Evolutionary conservation across 2,329 filamentous ascomycete genomes (phyloP).

Genomic region (Ophiostoma sp.): DNA sequence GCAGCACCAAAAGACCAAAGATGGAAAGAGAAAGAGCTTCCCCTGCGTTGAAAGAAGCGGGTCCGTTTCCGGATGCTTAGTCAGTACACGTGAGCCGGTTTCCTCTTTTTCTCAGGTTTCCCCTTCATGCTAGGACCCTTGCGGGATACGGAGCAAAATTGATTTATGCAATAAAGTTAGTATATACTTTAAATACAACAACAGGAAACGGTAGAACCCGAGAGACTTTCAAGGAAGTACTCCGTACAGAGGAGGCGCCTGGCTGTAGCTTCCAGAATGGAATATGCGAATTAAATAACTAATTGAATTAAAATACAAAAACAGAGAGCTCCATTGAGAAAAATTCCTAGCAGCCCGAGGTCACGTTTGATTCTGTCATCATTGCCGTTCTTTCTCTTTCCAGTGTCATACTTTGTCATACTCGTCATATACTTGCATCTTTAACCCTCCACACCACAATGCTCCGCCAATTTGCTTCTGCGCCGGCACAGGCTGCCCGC

Average conservation of each 20-base stretch:
- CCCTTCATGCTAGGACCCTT: not conserved
- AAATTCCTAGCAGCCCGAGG: constrained; percentile 1
- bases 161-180: not conserved
- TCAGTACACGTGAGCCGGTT: not conserved
- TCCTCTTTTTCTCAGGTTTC: not conserved
- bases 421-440: not conserved
- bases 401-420: not conserved
- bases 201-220: constrained; percentile 10
- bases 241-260: not conserved
- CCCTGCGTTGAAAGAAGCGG: constrained; percentile 8
- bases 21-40: constrained; percentile 4
- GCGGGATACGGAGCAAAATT: not conserved
- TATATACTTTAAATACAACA: not conserved
- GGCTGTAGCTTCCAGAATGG: not conserved
- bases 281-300: not conserved
- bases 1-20: not conserved
- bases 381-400: not conserved
- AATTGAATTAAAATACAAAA: not conserved
- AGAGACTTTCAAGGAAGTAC: constrained; percentile 6
- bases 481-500: constrained; percentile 23
- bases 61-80: constrained; percentile 1
- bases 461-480: constrained; percentile 24
- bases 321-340: constrained; percentile 14
- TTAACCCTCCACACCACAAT: constrained; percentile 14
- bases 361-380: not conserved